These are phyloP conservation scores for Choiromyces venosus DNA, from an alignment of 495 filamentous ascomycete genomes.

Conservation along the genomic window DNA sequence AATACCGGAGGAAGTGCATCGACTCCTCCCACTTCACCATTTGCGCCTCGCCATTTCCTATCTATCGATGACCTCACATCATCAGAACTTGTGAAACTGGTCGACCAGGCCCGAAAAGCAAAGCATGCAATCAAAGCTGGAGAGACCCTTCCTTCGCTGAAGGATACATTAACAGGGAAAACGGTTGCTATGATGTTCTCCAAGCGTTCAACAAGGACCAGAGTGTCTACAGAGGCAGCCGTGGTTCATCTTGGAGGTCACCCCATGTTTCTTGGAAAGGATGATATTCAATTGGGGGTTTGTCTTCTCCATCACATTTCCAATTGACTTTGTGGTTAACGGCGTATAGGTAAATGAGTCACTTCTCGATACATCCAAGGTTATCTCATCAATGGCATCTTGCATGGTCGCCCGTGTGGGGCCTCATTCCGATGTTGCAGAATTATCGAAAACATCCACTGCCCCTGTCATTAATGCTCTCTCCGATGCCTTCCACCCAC, in stretches of 20 bases:
- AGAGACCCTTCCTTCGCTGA: slow-evolving; percentile 48
- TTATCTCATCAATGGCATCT: slow-evolving; percentile 88
- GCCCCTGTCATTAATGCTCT: slow-evolving; percentile 96
- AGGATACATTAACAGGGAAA: slow-evolving; percentile 59
- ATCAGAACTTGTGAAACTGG: slow-evolving; percentile 69
- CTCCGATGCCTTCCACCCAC: slow-evolving; percentile 78
- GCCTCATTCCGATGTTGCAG: slow-evolving; percentile 71
- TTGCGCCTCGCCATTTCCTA: slow-evolving; percentile 69
- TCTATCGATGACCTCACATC: slow-evolving; percentile 80
- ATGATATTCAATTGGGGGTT: slow-evolving; percentile 93
- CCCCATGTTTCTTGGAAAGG: slow-evolving; percentile 90
- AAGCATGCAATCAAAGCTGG: slow-evolving; percentile 74
- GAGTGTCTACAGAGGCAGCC: slow-evolving; percentile 86
- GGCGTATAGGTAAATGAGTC: slow-evolving; percentile 70
- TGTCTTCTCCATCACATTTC: slow-evolving; percentile 22
- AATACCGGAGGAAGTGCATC: background rate
- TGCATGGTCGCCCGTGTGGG: slow-evolving; percentile 86
- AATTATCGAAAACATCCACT: slow-evolving; percentile 68
- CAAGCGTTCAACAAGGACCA: slow-evolving; percentile 87
- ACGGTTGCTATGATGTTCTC: slow-evolving; percentile 93
- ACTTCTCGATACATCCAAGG: slow-evolving; percentile 76
- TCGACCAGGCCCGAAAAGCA: slow-evolving; percentile 70
- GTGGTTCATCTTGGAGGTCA: slow-evolving; percentile 78
- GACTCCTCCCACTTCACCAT: background rate
- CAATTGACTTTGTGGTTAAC: background rate